Conservation (phyloP, 768 basidiomycete species). For the Thelephora aurantiotincta region DNA sequence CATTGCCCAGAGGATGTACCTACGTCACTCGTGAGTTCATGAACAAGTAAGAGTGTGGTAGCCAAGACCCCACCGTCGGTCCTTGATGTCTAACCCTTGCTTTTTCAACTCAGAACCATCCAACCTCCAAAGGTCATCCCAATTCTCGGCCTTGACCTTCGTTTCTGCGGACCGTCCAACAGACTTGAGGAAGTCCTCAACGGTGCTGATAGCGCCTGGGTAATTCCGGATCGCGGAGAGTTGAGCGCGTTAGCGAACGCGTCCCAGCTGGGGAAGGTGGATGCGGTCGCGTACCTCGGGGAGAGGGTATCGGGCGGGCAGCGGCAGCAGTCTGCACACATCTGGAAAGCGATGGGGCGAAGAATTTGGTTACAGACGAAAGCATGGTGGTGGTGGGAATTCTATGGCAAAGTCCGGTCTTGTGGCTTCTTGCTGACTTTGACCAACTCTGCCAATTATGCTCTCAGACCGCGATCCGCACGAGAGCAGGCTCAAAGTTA, state of each 20-base stretch:
- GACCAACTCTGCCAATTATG: no score
- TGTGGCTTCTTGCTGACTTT: no score
- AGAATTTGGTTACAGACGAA: not conserved
- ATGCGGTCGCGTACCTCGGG: slow-evolving; percentile 16
- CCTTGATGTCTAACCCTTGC: slow-evolving; percentile 50
- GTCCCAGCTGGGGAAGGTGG: slow-evolving; percentile 8
- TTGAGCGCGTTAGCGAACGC: not conserved
- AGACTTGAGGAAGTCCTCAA: slow-evolving; percentile 53
- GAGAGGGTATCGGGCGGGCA: slow-evolving; percentile 21
- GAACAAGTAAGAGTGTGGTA: not conserved
- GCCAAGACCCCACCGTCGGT: slow-evolving; percentile 43
- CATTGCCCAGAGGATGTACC: slow-evolving; percentile 80
- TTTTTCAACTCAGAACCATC: slow-evolving; percentile 44
- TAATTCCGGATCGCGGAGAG: not conserved
- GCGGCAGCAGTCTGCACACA: slow-evolving; percentile 21
- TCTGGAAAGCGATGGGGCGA: slow-evolving; percentile 10
- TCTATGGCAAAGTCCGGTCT: no score
- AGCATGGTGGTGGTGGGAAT: not conserved
- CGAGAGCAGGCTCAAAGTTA: no score
- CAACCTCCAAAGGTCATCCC: slow-evolving; percentile 61
- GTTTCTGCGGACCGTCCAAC: slow-evolving; percentile 59
- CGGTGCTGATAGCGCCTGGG: slow-evolving; percentile 37
- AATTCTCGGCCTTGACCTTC: slow-evolving; percentile 48
- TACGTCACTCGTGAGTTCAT: slow-evolving; percentile 13
- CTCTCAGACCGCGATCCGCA: no score